These are phyloP conservation scores for Pneumocystis murina DNA, from an alignment of 1,139 yeast species.

Conservation along the genomic window DNA sequence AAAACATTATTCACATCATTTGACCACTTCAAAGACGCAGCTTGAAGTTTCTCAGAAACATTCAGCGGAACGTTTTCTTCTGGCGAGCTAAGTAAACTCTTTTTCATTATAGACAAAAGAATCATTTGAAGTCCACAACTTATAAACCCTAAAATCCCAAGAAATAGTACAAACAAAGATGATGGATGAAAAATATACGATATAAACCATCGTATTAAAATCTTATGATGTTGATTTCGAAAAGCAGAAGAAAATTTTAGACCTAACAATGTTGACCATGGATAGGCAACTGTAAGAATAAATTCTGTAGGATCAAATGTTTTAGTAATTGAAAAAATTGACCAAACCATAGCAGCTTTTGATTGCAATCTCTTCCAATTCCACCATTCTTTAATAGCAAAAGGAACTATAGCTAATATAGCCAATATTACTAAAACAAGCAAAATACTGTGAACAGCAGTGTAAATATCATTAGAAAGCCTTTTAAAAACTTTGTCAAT, in stretches of 20 bases:
- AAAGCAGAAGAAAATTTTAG: conserved; percentile 7
- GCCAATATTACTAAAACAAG: conserved; percentile 30
- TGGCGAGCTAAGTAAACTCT: conserved; percentile 14
- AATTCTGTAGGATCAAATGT: conserved; percentile 16
- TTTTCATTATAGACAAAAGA: conserved; percentile 23
- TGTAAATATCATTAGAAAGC: conserved; percentile 23
- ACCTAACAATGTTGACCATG: conserved; percentile 11
- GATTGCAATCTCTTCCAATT: conserved; percentile 35
- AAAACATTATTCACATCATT: conserved; percentile 37
- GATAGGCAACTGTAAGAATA: conserved; percentile 12
- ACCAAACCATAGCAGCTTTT: conserved; percentile 11
- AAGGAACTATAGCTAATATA: conserved; percentile 28
- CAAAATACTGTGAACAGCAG: conserved; percentile 28
- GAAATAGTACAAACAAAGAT: conserved; percentile 23
- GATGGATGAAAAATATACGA: conserved; percentile 22
- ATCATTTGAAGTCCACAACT: conserved; percentile 30
- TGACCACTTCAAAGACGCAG: conserved; percentile 32
- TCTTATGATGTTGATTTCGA: background rate
- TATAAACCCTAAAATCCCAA: conserved; percentile 32
- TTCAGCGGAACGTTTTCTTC: conserved; percentile 12
- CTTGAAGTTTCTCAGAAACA: conserved; percentile 11
- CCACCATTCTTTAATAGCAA: conserved; percentile 31
- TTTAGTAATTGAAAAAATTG: conserved; percentile 11
- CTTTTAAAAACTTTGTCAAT: conserved; percentile 24
- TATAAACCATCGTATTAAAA: conserved; percentile 23